Conservation (phyloP, 163 green algal genomes). For the Prototheca wickerhamii region DNA sequence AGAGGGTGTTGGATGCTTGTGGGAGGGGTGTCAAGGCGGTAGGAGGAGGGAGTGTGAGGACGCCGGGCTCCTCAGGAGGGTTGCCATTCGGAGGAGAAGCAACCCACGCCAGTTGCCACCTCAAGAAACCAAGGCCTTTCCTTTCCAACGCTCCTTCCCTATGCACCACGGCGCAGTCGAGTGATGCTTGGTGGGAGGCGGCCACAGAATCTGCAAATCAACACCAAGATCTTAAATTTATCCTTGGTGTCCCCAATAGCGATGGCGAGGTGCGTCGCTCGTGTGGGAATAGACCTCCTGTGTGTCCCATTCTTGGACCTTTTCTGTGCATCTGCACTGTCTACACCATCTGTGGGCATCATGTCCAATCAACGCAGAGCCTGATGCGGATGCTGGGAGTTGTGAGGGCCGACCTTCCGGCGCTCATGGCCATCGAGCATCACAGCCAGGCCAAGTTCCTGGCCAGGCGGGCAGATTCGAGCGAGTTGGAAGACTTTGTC, state of each 20-base stretch:
- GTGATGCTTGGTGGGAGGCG: neutral
- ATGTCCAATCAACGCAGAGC: neutral
- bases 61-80: too few species aligned
- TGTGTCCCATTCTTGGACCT: neutral
- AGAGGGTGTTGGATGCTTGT: neutral
- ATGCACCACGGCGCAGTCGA: neutral
- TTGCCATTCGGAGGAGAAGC: too few species aligned
- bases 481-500: neutral
- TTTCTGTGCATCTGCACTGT: neutral
- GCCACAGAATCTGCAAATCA: neutral
- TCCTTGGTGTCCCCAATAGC: neutral
- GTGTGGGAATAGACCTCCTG: neutral
- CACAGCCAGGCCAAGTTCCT: neutral
- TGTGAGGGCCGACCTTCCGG: neutral
- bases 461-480: neutral
- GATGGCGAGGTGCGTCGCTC: neutral
- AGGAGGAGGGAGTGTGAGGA: too few species aligned
- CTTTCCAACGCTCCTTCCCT: neutral
- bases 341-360: neutral
- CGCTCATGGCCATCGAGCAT: slow-evolving; percentile 1
- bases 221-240: neutral
- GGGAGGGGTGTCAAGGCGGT: neutral
- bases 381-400: neutral
- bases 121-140: neutral
- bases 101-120: too few species aligned